Evolutionary conservation across 1,284 basidiomycete genomes (phyloP), one percentile per base, ranked within the genome.

Genomic region (Bothia castanella): DNA sequence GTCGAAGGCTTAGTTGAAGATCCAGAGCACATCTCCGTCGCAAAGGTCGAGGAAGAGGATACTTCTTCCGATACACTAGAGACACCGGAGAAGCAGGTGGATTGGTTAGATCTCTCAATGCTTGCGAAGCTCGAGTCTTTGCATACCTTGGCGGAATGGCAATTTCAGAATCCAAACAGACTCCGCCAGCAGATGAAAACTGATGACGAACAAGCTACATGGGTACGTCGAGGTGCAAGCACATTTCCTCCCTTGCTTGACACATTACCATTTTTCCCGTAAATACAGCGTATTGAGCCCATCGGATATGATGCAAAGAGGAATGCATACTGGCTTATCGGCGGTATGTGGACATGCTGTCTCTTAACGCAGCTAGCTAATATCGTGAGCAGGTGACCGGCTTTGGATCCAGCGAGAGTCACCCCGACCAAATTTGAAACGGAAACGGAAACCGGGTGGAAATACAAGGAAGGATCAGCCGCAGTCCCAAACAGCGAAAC

Each of bases 301-400:
- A 83, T 93, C 57, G 92, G 93, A 9, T 90, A 87, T 62, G 92
- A 96, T 62, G 75, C 79, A 17, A 83, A 86, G 60, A 76, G 75
- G 20, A 93, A 92, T 66, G 85, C 87, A 0, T 96, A 94, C 66
- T 94, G 90, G 91, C 72, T 92, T 19, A 89, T 94, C 59, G 91
- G 92, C 25, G 75, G 86, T 87, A 67, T 40, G 75, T 57, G 5
- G 31, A 38, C 38, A 50, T 41, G 49, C 20, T 30, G 47, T 61
- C n/a, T 31, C 23, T 39, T 10, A 8, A 21, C 42, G 19, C 45
- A 41, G 21, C 30, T 42, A 23, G 37, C 49, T 51, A 45, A 61
- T 38, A 32, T 25, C 19, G 16, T 30, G 27, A 20, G 17, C 43
- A 81, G 82, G 80, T 53, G 87, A 93, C 61, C 86, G 92, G 17